A percentile compares a stretch with the other conserved stretches of the same genome.
Evolutionary conservation across 2,329 filamentous ascomycete genomes (phyloP).

Genomic region (Nemania sp.): DNA sequence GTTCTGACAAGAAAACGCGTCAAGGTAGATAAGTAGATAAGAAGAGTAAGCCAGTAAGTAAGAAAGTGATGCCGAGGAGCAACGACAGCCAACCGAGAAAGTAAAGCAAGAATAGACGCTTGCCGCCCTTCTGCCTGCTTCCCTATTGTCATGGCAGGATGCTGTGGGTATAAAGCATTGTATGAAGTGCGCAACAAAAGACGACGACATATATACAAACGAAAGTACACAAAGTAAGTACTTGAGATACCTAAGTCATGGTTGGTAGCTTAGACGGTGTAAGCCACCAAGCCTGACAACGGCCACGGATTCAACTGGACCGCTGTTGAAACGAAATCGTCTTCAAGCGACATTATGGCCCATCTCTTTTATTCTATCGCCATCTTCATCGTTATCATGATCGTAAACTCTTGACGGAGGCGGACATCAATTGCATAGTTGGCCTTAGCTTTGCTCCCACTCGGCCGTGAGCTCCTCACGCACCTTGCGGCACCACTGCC

Average conservation of each 20-base stretch:
- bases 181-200: conserved; percentile 12
- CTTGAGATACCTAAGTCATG: no score
- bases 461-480: conserved; percentile 82
- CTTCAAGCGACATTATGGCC: conserved; percentile 11
- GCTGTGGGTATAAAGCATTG: conserved; percentile 20
- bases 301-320: neutral
- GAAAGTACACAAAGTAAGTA: conserved; percentile 6
- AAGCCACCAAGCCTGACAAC: conserved; percentile 3
- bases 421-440: neutral
- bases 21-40: no score
- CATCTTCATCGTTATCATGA: conserved; percentile 29
- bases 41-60: no score
- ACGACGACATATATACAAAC: conserved; percentile 20
- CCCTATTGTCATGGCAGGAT: neutral
- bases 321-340: neutral
- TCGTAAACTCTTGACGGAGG: conserved; percentile 17
- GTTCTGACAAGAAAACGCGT: neutral
- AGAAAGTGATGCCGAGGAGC: neutral
- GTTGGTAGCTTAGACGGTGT: neutral
- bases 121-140: neutral
- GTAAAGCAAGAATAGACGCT: no score
- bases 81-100: neutral
- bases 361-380: conserved; percentile 16
- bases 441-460: conserved; percentile 40
- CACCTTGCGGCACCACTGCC: conserved; percentile 81